A percentile compares a stretch with the other conserved stretches of the same genome.
Conservation (phyloP, 306 rosid species). For the Medicago ruthenica region DNA sequence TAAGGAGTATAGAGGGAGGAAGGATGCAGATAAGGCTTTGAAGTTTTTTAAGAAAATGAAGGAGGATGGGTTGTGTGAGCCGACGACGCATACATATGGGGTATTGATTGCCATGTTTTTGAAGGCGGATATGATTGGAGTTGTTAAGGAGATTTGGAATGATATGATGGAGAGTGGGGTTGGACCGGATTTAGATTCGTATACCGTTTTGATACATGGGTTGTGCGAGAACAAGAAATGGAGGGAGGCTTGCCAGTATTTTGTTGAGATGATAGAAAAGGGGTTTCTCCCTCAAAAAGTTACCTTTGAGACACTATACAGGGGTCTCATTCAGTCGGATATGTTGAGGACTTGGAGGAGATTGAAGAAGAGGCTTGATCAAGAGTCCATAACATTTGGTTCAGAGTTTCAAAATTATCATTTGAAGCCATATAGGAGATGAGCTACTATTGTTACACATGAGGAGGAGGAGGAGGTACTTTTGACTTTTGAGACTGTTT, state of each 20-base stretch:
- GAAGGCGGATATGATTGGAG: conserved; percentile 53
- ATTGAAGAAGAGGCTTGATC: conserved; percentile 86
- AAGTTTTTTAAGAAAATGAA: conserved; percentile 80
- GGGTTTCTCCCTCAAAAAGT: conserved; percentile 90
- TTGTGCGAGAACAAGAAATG: conserved; percentile 71
- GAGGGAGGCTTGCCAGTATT: conserved; percentile 83
- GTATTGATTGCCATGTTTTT: conserved; percentile 72
- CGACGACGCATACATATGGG: conserved; percentile 68
- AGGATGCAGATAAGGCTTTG: conserved; percentile 66
- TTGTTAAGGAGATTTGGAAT: conserved; percentile 69
- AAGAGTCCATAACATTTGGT: conserved; percentile 83
- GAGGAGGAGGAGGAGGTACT: conserved; percentile 35
- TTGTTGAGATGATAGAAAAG: conserved; percentile 92
- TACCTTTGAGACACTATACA: conserved; percentile 87
- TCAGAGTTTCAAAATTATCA: conserved; percentile 79
- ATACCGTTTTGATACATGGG: conserved; percentile 75
- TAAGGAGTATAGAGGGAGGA: conserved; percentile 83
- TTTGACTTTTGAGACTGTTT: conserved; percentile 9
- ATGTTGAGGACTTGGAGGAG: conserved; percentile 96
- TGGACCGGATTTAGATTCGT: conserved; percentile 86
- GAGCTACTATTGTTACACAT: background rate
- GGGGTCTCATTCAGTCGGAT: conserved; percentile 81
- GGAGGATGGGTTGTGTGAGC: conserved; percentile 62
- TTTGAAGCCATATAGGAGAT: conserved; percentile 84
- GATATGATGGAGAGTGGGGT: conserved; percentile 72